Base-by-base conservation (phyloP, 1,284 basidiomycete genomes). In the Ceratobasidium sp. region DNA sequence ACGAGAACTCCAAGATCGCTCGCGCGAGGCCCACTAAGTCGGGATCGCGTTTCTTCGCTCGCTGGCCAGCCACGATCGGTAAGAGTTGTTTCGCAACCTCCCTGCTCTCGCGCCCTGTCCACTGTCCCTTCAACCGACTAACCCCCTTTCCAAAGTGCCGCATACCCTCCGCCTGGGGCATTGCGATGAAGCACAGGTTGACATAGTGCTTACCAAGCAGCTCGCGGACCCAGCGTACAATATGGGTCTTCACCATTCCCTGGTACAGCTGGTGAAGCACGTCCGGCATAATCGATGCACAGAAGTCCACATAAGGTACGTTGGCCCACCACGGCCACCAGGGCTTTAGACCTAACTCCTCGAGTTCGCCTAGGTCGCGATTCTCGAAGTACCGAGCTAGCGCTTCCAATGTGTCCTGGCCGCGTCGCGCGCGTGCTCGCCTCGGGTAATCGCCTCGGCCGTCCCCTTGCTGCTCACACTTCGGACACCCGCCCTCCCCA, bases 1-100 rank as follows among this genome's bases (percentile, higher is more conserved):
- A 82, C 9, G 84, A 76, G 74, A 85, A 85, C 67, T 85, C 82
- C 0, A 85, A 79, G 0, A 84, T 15, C 1, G 79, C 78, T 0
- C 76, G 66, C 1, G 76, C 77, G 4, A 64, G 47, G 5, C 47
- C 45, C 5, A 45, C 44, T 8, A 64, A 51, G 19, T 50, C 62
- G 2, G 45, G 47, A n/a, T 64, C 27, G 22, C 53, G 22, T 9
- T 54, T 54, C 11, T 54, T 27, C 29, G 53, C 3, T 54, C 27
- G 22, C 29, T 54, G 53, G 11, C 62, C 14, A 15, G 62, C 62
- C 24, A 64, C 27, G 6, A 64, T 27, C 1, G 47, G 62, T 64
- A 64, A 50, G 62, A 64, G 45, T 14, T 64, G 62, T 29, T 64
- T 69, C 17, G 19, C 66, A 1, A 69, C 36, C 36, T 69, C 51